phyloP scores from a whole-genome alignment of 176 grass and related monocot species.

The Eragrostis curvula region DNA sequence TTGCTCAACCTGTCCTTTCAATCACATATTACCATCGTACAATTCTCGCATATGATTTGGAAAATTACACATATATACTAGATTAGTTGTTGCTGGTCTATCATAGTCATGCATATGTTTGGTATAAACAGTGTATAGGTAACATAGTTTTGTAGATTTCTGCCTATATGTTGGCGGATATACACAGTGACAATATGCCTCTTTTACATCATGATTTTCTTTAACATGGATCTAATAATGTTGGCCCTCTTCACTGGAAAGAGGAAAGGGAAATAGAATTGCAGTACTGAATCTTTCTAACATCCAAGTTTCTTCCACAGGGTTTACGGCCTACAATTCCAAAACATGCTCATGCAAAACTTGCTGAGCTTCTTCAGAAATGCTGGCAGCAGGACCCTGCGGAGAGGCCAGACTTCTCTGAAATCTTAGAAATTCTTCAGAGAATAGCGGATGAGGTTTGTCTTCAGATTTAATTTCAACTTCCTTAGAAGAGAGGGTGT shows the following conservation, averaged over 20 bases:
- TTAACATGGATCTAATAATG: constrained; percentile 1
- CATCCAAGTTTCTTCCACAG: constrained; percentile 43
- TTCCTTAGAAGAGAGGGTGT: neutral
- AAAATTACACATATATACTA: neutral
- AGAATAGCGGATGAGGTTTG: constrained; percentile 74
- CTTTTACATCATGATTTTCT: neutral
- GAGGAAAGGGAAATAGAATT: neutral
- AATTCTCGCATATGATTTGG: constrained; percentile 12
- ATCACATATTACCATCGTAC: neutral
- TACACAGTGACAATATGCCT: neutral
- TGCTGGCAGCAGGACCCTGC: constrained; percentile 76
- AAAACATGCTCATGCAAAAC: constrained; percentile 73
- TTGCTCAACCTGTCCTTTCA: constrained; percentile 3
- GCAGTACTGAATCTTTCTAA: constrained; percentile 9
- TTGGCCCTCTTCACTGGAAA: neutral
- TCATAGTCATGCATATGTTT: constrained; percentile 17
- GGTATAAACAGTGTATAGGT: constrained; percentile 2
- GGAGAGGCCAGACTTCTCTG: constrained; percentile 70
- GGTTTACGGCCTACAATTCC: constrained; percentile 92
- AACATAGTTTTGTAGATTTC: neutral
- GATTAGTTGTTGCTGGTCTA: constrained; percentile 10
- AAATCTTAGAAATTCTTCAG: constrained; percentile 71
- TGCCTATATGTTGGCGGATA: neutral
- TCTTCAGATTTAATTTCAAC: neutral
- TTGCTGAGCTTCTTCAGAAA: constrained; percentile 81